Percentiles rank a stretch among this genome's conserved stretches.
These are phyloP conservation scores for Saccharomyces paradoxus DNA, from an alignment of 805 yeast genomes.

Conservation along the genomic window DNA sequence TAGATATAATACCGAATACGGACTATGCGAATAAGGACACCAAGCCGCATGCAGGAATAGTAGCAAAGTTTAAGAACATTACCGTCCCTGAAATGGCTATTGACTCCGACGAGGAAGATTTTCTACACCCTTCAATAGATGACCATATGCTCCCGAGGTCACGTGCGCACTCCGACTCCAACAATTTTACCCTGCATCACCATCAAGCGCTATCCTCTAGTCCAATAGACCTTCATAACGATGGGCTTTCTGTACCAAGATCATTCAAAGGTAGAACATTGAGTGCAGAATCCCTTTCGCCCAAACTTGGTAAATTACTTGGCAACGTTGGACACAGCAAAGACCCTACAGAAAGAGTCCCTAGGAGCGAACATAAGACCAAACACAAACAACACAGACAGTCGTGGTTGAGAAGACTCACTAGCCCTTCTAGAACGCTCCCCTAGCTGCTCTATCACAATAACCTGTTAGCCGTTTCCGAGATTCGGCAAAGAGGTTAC, in stretches of 20 bases:
- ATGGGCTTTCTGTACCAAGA: background rate
- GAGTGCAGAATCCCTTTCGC: background rate
- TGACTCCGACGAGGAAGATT: background rate
- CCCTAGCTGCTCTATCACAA: background rate
- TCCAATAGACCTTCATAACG: background rate
- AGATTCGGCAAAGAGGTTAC: background rate
- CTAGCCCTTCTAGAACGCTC: background rate
- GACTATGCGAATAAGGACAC: background rate
- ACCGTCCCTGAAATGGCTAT: background rate
- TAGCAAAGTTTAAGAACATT: background rate
- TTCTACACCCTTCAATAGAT: background rate
- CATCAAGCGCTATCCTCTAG: background rate
- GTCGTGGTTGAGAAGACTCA: background rate
- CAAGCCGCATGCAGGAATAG: background rate
- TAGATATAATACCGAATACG: slow-evolving; percentile 34
- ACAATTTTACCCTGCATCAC: background rate
- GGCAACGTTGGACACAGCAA: background rate
- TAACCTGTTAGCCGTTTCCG: background rate
- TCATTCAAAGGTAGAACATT: background rate
- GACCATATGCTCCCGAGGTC: background rate
- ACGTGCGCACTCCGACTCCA: background rate
- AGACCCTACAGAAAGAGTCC: background rate
- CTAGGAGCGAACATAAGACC: background rate
- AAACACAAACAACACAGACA: background rate
- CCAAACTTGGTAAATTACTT: background rate